phyloP scores from a whole-genome alignment of 108 stramenopile genomes.

The Mediolabrus comicus region DNA sequence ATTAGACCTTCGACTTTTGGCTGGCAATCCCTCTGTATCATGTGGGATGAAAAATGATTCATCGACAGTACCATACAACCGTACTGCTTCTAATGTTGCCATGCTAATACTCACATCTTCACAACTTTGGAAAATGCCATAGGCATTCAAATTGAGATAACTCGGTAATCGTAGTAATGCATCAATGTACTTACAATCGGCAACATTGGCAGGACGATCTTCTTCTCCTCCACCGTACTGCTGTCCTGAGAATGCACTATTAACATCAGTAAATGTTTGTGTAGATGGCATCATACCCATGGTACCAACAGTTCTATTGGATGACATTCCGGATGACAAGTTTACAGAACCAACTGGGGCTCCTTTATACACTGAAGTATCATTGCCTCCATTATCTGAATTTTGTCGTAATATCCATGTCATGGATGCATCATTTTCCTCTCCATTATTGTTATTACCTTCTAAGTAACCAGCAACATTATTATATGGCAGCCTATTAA shows the following conservation, averaged over 20 bases:
- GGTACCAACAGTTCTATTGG: neutral
- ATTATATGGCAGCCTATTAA: no score
- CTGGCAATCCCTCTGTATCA: conserved; percentile 22
- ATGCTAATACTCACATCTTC: conserved; percentile 39
- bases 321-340: neutral
- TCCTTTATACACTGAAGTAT: neutral
- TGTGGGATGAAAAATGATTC: conserved; percentile 26
- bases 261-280: neutral
- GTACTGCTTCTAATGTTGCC: conserved; percentile 41
- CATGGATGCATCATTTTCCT: neutral
- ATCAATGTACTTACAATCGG: conserved; percentile 47
- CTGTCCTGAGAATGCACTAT: neutral
- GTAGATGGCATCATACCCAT: neutral
- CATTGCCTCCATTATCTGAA: neutral
- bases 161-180: conserved; percentile 29
- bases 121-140: conserved; percentile 18
- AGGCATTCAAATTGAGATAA: conserved; percentile 35
- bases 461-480: neutral
- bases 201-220: conserved; percentile 33
- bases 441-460: neutral
- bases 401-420: neutral
- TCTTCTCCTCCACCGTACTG: conserved; percentile 4
- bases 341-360: neutral
- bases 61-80: conserved; percentile 36
- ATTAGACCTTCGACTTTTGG: neutral